Conservation (phyloP, 139 green algal species). For the Haematococcus sp. region DNA sequence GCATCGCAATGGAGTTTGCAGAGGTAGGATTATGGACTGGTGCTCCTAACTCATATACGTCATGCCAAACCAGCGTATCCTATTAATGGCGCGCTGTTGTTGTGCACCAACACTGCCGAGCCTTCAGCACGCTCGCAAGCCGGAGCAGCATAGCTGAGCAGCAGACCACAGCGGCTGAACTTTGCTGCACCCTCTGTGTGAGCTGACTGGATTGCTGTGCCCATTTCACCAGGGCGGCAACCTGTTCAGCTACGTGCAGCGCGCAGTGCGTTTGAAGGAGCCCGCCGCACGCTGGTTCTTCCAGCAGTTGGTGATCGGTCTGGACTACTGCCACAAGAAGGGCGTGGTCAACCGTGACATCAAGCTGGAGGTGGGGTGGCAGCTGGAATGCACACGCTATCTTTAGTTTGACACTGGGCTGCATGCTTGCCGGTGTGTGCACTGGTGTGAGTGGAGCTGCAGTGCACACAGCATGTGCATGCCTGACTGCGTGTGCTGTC, state of each 20-base stretch:
- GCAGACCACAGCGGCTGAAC: no score
- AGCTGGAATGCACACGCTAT: background rate
- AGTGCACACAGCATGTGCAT: background rate
- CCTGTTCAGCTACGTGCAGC: constrained; percentile 78
- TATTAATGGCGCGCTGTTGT: background rate
- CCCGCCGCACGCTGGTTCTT: constrained; percentile 98
- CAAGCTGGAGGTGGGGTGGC: constrained; percentile 76
- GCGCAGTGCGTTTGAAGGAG: constrained; percentile 86
- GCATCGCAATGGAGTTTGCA: constrained; percentile 58
- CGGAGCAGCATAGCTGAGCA: no score
- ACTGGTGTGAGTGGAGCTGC: background rate
- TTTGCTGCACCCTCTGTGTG: background rate
- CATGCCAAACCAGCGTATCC: no score
- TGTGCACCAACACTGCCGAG: background rate
- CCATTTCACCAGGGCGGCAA: constrained; percentile 22
- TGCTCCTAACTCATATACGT: no score
- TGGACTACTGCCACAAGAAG: constrained; percentile 93
- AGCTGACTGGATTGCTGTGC: no score
- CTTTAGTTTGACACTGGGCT: background rate
- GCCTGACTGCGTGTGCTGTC: background rate
- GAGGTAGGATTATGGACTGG: background rate
- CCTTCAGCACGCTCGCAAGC: no score
- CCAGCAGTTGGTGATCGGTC: constrained; percentile 88
- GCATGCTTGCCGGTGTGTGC: background rate
- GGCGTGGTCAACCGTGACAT: constrained; percentile 89